Percentiles rank a stretch among this genome's conserved stretches.
Evolutionary conservation across 306 rosid genomes (phyloP).

Genomic region (Medicago arabica): DNA sequence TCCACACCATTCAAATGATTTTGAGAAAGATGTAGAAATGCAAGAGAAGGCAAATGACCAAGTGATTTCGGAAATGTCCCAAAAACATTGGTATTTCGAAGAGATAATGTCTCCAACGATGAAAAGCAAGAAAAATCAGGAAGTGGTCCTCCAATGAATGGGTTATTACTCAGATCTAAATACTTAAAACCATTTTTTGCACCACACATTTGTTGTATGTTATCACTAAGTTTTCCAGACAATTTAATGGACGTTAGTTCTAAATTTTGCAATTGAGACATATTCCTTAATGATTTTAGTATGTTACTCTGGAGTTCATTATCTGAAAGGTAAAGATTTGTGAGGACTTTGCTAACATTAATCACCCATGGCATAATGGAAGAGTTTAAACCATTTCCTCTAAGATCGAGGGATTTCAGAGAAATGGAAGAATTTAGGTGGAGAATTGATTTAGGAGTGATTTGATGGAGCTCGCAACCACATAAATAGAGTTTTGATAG

Average conservation of each 20-base stretch:
- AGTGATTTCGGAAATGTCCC: background rate
- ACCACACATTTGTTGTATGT: background rate
- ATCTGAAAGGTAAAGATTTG: background rate
- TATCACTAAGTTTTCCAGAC: background rate
- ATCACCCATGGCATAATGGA: too few species aligned
- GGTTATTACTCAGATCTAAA: background rate
- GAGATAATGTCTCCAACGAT: background rate
- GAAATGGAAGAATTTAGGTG: too few species aligned
- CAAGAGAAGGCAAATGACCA: too few species aligned
- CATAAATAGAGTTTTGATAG: too few species aligned
- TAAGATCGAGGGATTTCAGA: too few species aligned
- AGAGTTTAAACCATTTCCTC: too few species aligned
- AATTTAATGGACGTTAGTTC: background rate
- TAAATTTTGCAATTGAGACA: conserved; percentile 31
- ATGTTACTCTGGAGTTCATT: conserved; percentile 36
- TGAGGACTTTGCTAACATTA: too few species aligned
- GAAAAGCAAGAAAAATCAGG: background rate
- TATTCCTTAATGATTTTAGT: conserved; percentile 19
- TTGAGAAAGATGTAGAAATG: too few species aligned
- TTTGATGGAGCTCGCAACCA: too few species aligned
- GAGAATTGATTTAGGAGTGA: too few species aligned
- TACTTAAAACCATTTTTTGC: background rate
- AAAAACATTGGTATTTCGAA: background rate
- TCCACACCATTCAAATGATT: too few species aligned
- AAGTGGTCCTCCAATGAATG: background rate